A percentile compares a stretch with the other conserved stretches of the same genome.
phyloP scores from a whole-genome alignment of 352 stramenopile species.

The Phytophthora melonis region DNA sequence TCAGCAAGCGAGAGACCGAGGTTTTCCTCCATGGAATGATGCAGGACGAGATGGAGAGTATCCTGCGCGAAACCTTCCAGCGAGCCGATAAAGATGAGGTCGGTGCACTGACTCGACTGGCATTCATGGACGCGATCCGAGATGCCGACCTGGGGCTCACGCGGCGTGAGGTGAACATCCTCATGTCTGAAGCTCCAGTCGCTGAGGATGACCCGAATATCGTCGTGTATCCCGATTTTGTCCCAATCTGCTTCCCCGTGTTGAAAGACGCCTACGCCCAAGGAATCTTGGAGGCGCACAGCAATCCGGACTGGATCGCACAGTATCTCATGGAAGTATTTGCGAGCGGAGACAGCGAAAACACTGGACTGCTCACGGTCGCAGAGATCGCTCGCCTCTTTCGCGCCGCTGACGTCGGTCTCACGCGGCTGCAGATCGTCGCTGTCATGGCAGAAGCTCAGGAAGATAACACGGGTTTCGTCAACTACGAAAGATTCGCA shows the following conservation, averaged over 20 bases:
- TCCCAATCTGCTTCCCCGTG: slow-evolving; percentile 69
- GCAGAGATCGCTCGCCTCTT: slow-evolving; percentile 69
- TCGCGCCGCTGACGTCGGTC: slow-evolving; percentile 67
- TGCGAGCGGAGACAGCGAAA: slow-evolving; percentile 69
- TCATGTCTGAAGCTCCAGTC: slow-evolving; percentile 68
- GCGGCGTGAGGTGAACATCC: slow-evolving; percentile 77
- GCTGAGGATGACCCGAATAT: slow-evolving; percentile 39
- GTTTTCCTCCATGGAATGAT: slow-evolving; percentile 82
- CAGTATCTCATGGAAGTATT: slow-evolving; percentile 84
- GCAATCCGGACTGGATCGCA: slow-evolving; percentile 70
- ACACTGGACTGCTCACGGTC: slow-evolving; percentile 67
- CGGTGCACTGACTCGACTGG: slow-evolving; percentile 50
- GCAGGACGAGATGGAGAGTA: slow-evolving; percentile 84
- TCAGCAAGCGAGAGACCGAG: slow-evolving; percentile 55
- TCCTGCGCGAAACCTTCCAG: slow-evolving; percentile 82
- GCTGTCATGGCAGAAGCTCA: slow-evolving; percentile 73
- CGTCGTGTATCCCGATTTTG: slow-evolving; percentile 63
- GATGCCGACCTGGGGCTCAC: slow-evolving; percentile 78
- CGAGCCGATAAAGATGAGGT: slow-evolving; percentile 65
- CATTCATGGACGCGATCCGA: slow-evolving; percentile 77
- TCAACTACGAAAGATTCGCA: slow-evolving; percentile 81
- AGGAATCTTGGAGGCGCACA: slow-evolving; percentile 69
- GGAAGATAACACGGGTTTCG: slow-evolving; percentile 80
- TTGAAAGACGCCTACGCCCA: slow-evolving; percentile 63
- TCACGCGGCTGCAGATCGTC: slow-evolving; percentile 83